Base-by-base conservation (phyloP, 2,329 filamentous ascomycete genomes). In the Fusarium vanettenii region DNA sequence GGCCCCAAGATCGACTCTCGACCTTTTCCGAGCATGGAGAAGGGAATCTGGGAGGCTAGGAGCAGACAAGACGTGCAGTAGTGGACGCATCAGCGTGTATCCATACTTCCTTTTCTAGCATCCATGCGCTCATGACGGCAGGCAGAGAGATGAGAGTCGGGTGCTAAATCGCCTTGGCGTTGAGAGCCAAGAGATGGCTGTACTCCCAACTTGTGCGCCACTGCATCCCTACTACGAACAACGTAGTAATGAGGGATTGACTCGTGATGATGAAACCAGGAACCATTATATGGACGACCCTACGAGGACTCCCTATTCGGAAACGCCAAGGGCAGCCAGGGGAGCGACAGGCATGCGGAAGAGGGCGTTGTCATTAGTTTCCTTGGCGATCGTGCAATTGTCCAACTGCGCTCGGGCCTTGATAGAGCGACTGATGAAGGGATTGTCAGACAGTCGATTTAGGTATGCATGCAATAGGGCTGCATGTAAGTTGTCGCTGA, bases 11-110 rank as follows among this genome's bases (percentile, higher is more conserved):
- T 64, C 33, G 33, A 31, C 33, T 22, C 31, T 64, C 35, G n/a
- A 56, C 48, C 25, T 64, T 43, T 50, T 29, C 14, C 16, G 29
- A 64, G n/a, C 16, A 37, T 64, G 48, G 31, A 25, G 61, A 56
- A 56, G 35, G 48, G 61, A 64, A 52, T 25, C 48, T 52, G 25
- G 48, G 48, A 27, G 39, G 27, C 61, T 48, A 29, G 48, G 48
- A 18, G 33, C 18, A 41, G 27, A 64, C 61, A 56, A 56, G 61
- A 43, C 48, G 61, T 56, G 61, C 61, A 64, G 45, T 56, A 64
- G 61, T 56, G 35, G 45, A 22, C 20, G 13, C 45, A 43, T 27
- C n/a, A 29, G 61, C 14, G 52, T 57, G 29, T 33, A 27, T 57
- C n/a, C 31, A 20, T 37, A 35, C 35, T 37, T 59, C 56, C 16